phyloP scores from a whole-genome alignment of 1,139 yeast species.

The Taiozyma sp. region DNA sequence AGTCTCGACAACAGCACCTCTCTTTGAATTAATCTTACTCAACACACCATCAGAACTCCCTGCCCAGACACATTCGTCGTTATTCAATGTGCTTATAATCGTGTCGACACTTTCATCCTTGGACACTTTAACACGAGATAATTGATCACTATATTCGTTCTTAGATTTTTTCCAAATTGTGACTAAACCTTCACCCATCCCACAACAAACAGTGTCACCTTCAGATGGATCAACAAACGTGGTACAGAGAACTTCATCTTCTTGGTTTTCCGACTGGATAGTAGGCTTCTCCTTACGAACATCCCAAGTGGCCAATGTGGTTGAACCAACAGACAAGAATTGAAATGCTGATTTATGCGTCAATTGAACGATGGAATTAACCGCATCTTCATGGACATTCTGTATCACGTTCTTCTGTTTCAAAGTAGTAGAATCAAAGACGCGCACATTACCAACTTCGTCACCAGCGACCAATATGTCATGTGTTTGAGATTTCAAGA shows the following conservation, averaged over 20 bases:
- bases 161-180: slow-evolving; percentile 82
- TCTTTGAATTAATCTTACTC: slow-evolving; percentile 59
- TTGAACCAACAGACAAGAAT: slow-evolving; percentile 77
- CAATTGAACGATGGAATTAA: slow-evolving; percentile 68
- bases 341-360: slow-evolving; percentile 74
- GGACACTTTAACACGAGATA: slow-evolving; percentile 69
- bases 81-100: slow-evolving; percentile 69
- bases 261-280: slow-evolving; percentile 77
- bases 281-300: slow-evolving; percentile 58
- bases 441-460: slow-evolving; percentile 64
- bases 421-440: slow-evolving; percentile 53
- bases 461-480: slow-evolving; percentile 72
- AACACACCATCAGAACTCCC: slow-evolving; percentile 84
- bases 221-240: slow-evolving; percentile 61
- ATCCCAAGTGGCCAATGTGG: slow-evolving; percentile 78
- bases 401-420: slow-evolving; percentile 38
- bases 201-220: slow-evolving; percentile 67
- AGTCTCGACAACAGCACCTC: slow-evolving; percentile 61
- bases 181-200: slow-evolving; percentile 89
- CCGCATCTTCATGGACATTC: slow-evolving; percentile 67
- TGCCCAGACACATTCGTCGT: slow-evolving; percentile 70
- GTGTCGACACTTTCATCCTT: slow-evolving; percentile 77
- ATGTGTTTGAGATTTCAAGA: slow-evolving; percentile 61
- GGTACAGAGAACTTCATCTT: slow-evolving; percentile 81
- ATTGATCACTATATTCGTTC: slow-evolving; percentile 70